phyloP scores from a whole-genome alignment of 805 yeast genomes.

The Wickerhamomyces chaumierensis region DNA sequence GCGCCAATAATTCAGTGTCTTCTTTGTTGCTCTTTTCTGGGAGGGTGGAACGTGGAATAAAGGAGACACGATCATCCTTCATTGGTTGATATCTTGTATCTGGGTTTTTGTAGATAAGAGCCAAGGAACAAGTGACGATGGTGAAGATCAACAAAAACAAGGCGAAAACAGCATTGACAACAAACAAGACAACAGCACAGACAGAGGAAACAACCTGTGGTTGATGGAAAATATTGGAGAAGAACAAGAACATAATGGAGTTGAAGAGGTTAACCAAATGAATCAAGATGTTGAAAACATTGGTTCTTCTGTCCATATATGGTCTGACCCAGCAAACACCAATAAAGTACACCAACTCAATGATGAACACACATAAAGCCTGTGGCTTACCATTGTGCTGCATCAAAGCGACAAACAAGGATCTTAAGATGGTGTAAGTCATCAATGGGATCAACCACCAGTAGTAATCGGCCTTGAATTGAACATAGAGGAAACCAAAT shows the following conservation, averaged over 20 bases:
- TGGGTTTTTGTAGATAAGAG: slow-evolving; percentile 81
- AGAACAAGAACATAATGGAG: slow-evolving; percentile 79
- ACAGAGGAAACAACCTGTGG: slow-evolving; percentile 85
- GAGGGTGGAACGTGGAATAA: slow-evolving; percentile 50
- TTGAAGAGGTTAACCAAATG: slow-evolving; percentile 72
- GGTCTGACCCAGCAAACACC: slow-evolving; percentile 68
- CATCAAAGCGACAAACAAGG: slow-evolving; percentile 77
- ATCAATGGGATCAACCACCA: slow-evolving; percentile 68
- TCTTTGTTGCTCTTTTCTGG: slow-evolving; percentile 16
- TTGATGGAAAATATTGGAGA: slow-evolving; percentile 72
- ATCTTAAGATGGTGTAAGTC: slow-evolving; percentile 56
- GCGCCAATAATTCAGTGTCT: slow-evolving; percentile 19
- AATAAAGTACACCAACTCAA: slow-evolving; percentile 64
- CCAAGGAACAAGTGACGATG: slow-evolving; percentile 76
- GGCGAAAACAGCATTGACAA: slow-evolving; percentile 83
- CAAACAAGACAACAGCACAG: slow-evolving; percentile 82
- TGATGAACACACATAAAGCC: slow-evolving; percentile 62
- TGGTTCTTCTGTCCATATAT: slow-evolving; percentile 89
- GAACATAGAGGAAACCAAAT: slow-evolving; percentile 88
- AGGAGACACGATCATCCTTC: slow-evolving; percentile 94
- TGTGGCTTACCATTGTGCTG: slow-evolving; percentile 76
- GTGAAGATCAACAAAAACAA: slow-evolving; percentile 74
- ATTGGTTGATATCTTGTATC: slow-evolving; percentile 93
- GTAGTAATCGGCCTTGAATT: slow-evolving; percentile 77
- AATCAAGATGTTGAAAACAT: slow-evolving; percentile 83